Base-by-base conservation (phyloP, 306 rosid genomes). In the Acacia melanoxylon region DNA sequence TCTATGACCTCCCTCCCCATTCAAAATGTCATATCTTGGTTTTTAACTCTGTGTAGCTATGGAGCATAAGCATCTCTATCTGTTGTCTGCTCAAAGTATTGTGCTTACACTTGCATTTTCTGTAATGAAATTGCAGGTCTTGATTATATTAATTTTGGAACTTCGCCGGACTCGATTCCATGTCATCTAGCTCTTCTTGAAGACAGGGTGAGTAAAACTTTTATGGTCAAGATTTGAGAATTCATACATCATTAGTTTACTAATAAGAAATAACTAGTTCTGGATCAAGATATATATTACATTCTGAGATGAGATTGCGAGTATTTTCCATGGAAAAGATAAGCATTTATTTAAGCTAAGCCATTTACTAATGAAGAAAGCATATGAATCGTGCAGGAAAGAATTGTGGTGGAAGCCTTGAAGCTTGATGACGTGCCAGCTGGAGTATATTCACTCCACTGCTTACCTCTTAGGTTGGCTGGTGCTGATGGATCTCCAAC, bases 401-500 rank as follows among this genome's bases (percentile, higher is more conserved):
- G 91, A 84, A 90, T 95, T 88, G 92, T 91, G 12, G 97, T 93
- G 86, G 98, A 95, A 85, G 89, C 81, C 78, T 89, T 95, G 65
- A 95, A 95, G 81, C 95, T 95, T 17, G 97, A 91, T 77, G 91
- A 86, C 67, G 75, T 95, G 52, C 88, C 91, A 58, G 81, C 91
- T 15, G 98, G 98, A 78, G 46, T 89, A 61, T 93, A 95, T 83
- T 68, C 87, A 17, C 90, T 95, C 79, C 91, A 95, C 72, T 95
- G 98, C 86, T 85, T 95, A 74, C 97, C 94, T 85, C 91, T 93
- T 66, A 88, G 98, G 88, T 90, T 95, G 94, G 37, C 86, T 9
- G 97, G 98, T 72, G 93, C 97, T 0, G 98, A 95, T 83, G 98
- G 98, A 72, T 95, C 97, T 31, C 98, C 98, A 31, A 95, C 88